A percentile compares a stretch with the other conserved stretches of the same genome.
Evolutionary conservation across 2,329 filamentous ascomycete genomes (phyloP).

Genomic region (Beauveria pseudobassiana): DNA sequence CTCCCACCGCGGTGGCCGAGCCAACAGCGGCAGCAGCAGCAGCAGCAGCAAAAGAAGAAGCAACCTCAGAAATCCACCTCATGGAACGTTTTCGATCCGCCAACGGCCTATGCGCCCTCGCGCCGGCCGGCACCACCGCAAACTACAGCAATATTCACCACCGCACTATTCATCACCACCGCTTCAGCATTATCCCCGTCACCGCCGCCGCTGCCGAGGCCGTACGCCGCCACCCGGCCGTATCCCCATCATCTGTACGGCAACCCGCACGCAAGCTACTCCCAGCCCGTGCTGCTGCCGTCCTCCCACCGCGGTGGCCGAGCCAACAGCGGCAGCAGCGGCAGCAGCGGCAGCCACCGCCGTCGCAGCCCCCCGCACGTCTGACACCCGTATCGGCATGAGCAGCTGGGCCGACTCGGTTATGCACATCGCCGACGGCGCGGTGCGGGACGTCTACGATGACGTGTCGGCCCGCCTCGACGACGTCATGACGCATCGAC

Average conservation of each 20-base stretch:
- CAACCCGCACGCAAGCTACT: neutral
- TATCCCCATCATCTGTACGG: neutral
- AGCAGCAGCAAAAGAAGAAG: neutral
- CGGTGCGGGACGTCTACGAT: constrained; percentile 32
- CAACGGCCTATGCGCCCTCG: constrained; percentile 6
- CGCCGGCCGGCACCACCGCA: neutral
- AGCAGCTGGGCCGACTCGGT: constrained; percentile 33
- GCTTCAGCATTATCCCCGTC: neutral
- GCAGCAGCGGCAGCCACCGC: neutral
- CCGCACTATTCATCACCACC: neutral
- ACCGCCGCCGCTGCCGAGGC: neutral
- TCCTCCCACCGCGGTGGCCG: neutral
- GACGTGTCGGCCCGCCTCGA: constrained; percentile 48
- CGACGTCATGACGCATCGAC: constrained; percentile 65
- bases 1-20: neutral
- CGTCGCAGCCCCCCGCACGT: constrained; percentile 14
- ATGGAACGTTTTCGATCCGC: constrained; percentile 11
- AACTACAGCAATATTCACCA: constrained; percentile 5
- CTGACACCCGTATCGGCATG: constrained; percentile 13
- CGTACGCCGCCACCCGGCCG: neutral
- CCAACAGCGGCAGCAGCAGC: neutral
- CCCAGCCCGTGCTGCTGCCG: neutral
- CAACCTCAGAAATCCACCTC: neutral
- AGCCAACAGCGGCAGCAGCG: neutral
- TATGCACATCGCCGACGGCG: constrained; percentile 34